Evolutionary conservation across 176 grass and related monocot genomes (phyloP), one percentile per base, ranked within the genome.

Genomic region (Bothriochloa decipiens): DNA sequence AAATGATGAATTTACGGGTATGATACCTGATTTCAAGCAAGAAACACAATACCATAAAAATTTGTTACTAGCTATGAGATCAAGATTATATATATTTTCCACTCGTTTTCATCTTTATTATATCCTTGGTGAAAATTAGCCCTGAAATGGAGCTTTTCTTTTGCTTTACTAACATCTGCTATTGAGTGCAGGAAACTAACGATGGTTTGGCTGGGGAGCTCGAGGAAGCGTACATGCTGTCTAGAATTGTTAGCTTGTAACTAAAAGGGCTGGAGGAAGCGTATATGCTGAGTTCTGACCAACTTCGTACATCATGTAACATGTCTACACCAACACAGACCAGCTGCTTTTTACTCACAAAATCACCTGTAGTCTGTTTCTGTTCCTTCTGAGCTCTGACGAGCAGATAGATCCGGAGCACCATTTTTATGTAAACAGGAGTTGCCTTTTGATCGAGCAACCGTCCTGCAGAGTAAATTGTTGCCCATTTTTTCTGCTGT

Each of bases 201-300:
- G 90, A 91, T 35, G 58, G 78, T 46, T 95, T 88, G 73, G 72
- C 81, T 1, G 81, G 74, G 60, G 96, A 99, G 72, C 17, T 88
- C 37, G 93, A 93, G 78, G 93, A 96, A 73, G 75, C 86, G 20
- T 91, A 91, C 65, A 82, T 99, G 83, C 26, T 95, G 58, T 94
- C 96, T 40, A 88, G 90, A 81, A 91, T 81, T 33, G 90, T 83
- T 84, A 92, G 85, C 77, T 72, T 99, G 88, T 99, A 89, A 88
- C 78, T 89, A 84, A 14, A 76, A 94, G 2, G 26, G 64, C 10
- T 80, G 65, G 92, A 92, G 81, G 92, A 94, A 73, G 79, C 87
- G 57, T 89, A 88, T 43, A 85, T 94, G 78, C 22, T 94, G 41
- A 87, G 88, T 53, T 86, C 55, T 84, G 61, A 90, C 70, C 79